These are phyloP conservation scores for Asterochloris sp. DNA, from an alignment of 139 green algal genomes.

Conservation along the genomic window DNA sequence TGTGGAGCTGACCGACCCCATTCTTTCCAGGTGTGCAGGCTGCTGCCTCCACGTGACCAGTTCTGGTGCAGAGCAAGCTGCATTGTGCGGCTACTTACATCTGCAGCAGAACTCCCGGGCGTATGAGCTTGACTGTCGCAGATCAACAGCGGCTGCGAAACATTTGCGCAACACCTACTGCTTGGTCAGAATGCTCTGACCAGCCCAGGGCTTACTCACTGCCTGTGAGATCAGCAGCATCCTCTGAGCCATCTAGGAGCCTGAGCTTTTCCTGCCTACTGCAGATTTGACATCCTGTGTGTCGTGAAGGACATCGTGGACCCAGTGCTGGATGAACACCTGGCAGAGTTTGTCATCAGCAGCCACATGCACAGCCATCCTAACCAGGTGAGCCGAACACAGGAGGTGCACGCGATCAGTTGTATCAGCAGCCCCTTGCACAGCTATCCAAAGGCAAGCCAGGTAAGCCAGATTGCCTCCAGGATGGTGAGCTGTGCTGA, in stretches of 20 bases:
- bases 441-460: not conserved
- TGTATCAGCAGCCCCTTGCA: not conserved
- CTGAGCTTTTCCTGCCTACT: not conserved
- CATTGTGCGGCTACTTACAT: not conserved
- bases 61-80: too few relatives aligned
- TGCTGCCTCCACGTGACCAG: not conserved
- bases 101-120: not conserved
- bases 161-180: not conserved
- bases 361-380: slow-evolving; percentile 83
- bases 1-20: slow-evolving; percentile 94
- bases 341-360: slow-evolving; percentile 93
- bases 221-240: too few relatives aligned
- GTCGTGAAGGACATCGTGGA: slow-evolving; percentile 97
- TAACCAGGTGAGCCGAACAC: slow-evolving; percentile 15
- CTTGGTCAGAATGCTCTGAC: not conserved
- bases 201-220: not conserved
- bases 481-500: too few relatives aligned
- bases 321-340: slow-evolving; percentile 79
- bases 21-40: slow-evolving; percentile 84
- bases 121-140: not conserved
- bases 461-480: too few relatives aligned
- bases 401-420: not conserved
- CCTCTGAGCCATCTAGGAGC: too few relatives aligned
- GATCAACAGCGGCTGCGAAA: not conserved
- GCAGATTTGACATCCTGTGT: slow-evolving; percentile 94